Evolutionary conservation across 2,329 filamentous ascomycete species (phyloP), one percentile per base, ranked within the genome.

Genomic region (Arthrobotrys iridis): DNA sequence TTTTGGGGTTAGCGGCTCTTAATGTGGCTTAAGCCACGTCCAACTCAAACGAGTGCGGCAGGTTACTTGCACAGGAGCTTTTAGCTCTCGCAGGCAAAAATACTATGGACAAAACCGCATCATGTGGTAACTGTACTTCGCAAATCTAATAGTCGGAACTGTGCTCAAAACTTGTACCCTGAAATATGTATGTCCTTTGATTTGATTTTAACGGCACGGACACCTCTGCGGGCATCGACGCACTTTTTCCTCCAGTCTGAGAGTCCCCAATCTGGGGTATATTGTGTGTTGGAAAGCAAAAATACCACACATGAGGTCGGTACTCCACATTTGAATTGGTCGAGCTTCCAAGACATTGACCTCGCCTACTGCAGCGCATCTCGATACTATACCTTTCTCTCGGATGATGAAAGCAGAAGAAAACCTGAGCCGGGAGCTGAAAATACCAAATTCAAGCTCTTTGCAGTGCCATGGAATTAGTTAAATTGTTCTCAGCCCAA

Each of bases 21-120:
- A 37, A 13, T 5, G 30, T 55, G 50, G 50, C 50, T 55, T 37
- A 55, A 35, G 50, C 50, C 50, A 55, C 8, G 50, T 30, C 35
- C 37, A 55, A 55, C 30, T 18, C 50, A 55, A 37, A 22, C 18
- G 11, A 55, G 30, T 6, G 50, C 50, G 28, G 50, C 50, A 55
- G 6, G 50, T 55, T 37, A 7, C 18, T n/a, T 3, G 7, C 8
- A 37, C 11, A 4, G 6, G 24, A n/a, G 10, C 10, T 4, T 37
- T 28, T 1, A 13, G 11, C n/a, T 11, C 10, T 33, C 37, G 3
- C 20, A n/a, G 28, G 6, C 28, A n/a, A 22, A 3, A 55, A 26
- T 24, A 3, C 10, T n/a, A 18, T 3, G 2, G 22, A 50, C 11
- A 4, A 50, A 13, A 8, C n/a, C n/a, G 18, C 30, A 20, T 15